Base-by-base conservation (phyloP, 108 stramenopile species). In the Skeletonema costatum region DNA sequence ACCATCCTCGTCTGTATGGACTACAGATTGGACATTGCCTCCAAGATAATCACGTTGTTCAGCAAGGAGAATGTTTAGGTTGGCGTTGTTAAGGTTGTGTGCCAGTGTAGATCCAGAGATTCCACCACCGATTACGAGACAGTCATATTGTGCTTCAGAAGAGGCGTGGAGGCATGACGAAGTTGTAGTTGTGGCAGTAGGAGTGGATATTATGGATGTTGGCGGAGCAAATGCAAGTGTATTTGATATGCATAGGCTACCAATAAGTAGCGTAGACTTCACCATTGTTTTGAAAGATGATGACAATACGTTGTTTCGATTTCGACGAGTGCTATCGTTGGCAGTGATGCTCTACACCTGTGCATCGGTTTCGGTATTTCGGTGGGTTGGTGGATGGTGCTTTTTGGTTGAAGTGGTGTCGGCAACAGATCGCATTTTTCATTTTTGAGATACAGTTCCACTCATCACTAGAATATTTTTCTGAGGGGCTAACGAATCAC, bases 41-140 rank as follows among this genome's bases (percentile, higher is more conserved):
- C 98, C 98, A 35, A 98, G 81, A 60, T 90, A 89, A 56, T 91
- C 84, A 5, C 88, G 81, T 21, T 87, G 80, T 87, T 98, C 97
- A 5, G 94, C 80, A 60, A 99, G 75, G 60, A 97, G 66, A 31
- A 94, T 74, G 65, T 91, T 71, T 17, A 88, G 51, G 44, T 73
- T 72, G 64, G 86, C 66, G 29, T 76, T 73, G 65, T 90, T 51
- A 0, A 97, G 88, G 80, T 99, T 96, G 81, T 96, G 93, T 12
- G 96, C 93, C 32, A 96, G 73, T 29, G 93, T 92, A 60, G 89
- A 90, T 50, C 98, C 98, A 60, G 91, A 91, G 74, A 98, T 93
- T 41, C 97, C 97, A 21, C 90, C 88, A 30, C 98, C 98, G 31
- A 97, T 70, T 10, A 98, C 96, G 64, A 98, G 74, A 70, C 92